These are phyloP conservation scores for Suillus tomentosus DNA, from an alignment of 768 basidiomycete species.

Conservation along the genomic window DNA sequence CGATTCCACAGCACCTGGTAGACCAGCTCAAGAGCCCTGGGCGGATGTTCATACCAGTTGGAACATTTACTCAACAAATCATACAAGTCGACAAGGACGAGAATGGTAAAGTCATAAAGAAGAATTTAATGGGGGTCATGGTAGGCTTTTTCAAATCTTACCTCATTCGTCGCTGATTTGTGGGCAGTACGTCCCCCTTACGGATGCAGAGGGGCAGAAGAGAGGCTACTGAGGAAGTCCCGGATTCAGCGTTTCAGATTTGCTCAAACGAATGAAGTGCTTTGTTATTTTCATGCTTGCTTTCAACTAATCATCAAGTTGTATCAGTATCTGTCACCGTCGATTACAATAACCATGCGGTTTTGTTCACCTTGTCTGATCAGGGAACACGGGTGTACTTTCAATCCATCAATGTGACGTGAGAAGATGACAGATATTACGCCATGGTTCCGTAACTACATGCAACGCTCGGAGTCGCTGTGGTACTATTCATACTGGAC, in stretches of 20 bases:
- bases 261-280: not conserved
- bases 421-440: not conserved
- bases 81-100: slow-evolving; percentile 79
- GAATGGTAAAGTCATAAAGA: slow-evolving; percentile 63
- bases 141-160: slow-evolving; percentile 45
- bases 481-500: not conserved
- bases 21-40: slow-evolving; percentile 78
- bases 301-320: not conserved
- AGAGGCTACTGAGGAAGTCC: slow-evolving; percentile 21
- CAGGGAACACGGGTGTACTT: not conserved
- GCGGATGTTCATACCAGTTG: slow-evolving; percentile 93
- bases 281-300: not conserved
- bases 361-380: not conserved
- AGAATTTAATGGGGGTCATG: slow-evolving; percentile 76
- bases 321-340: not conserved
- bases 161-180: not conserved
- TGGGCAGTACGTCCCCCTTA: slow-evolving; percentile 67
- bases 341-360: not conserved
- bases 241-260: not conserved
- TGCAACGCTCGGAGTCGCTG: not conserved
- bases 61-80: slow-evolving; percentile 59
- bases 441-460: not conserved
- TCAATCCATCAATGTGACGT: not conserved
- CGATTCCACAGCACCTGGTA: slow-evolving; percentile 67
- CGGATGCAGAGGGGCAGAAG: slow-evolving; percentile 54